These are phyloP conservation scores for Beauveria bassiana DNA, from an alignment of 2,329 filamentous ascomycete genomes.

Conservation along the genomic window DNA sequence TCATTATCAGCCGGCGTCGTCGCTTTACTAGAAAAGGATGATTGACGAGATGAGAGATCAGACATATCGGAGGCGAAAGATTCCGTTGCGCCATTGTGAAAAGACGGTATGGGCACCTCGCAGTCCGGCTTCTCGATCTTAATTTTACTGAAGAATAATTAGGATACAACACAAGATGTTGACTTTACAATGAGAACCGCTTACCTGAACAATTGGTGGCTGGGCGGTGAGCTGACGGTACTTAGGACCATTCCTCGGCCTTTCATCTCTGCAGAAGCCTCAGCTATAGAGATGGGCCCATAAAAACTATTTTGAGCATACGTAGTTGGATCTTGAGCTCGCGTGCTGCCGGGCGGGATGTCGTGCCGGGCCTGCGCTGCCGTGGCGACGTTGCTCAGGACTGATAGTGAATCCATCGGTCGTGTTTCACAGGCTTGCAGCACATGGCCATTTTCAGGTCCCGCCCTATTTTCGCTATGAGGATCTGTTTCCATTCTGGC, in stretches of 20 bases:
- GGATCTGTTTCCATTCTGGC: slow-evolving; percentile 7
- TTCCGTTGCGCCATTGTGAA: slow-evolving; percentile 21
- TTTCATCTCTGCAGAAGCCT: background rate
- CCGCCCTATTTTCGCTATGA: slow-evolving; percentile 4
- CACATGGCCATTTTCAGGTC: background rate
- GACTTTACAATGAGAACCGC: background rate
- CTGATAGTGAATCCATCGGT: background rate
- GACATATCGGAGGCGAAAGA: slow-evolving; percentile 49
- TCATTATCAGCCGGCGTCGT: slow-evolving; percentile 49
- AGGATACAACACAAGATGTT: background rate
- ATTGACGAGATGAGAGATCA: slow-evolving; percentile 46
- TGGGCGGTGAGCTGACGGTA: background rate
- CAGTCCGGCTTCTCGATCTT: slow-evolving; percentile 3
- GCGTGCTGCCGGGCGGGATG: background rate
- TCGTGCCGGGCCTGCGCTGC: background rate
- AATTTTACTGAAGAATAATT: background rate
- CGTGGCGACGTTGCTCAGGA: background rate
- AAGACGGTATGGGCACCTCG: background rate
- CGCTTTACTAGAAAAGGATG: slow-evolving; percentile 53
- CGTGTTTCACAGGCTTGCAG: background rate
- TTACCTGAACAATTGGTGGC: background rate
- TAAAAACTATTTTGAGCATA: background rate
- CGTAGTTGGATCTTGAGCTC: background rate
- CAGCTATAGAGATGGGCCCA: background rate
- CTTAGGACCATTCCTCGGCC: background rate